These are phyloP conservation scores for Chrysanthemum lavandulifolium DNA, from an alignment of 129 eudicot species.

Conservation along the genomic window DNA sequence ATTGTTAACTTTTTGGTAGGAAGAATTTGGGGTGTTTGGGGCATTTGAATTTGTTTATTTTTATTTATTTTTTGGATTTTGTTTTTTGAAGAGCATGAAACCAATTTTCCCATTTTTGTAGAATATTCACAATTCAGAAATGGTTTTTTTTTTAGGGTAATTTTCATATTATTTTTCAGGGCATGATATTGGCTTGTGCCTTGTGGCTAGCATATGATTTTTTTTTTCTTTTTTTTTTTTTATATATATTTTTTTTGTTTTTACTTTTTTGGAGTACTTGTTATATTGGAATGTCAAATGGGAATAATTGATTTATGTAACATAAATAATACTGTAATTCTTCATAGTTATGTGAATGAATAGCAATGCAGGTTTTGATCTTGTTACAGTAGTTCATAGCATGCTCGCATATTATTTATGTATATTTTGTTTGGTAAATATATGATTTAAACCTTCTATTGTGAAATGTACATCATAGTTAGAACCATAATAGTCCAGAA, in stretches of 20 bases:
- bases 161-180: too few species aligned
- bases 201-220: conserved; percentile 7
- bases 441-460: too few species aligned
- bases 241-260: too few species aligned
- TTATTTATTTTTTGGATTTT: not conserved
- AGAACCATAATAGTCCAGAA: too few species aligned
- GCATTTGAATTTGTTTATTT: conserved; percentile 16
- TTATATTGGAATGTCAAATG: not conserved
- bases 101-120: conserved; percentile 26
- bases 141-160: conserved; percentile 5
- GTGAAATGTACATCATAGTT: too few species aligned
- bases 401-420: too few species aligned
- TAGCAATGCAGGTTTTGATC: not conserved
- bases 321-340: too few species aligned
- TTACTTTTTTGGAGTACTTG: not conserved
- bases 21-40: conserved; percentile 64
- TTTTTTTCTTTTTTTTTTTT: not conserved
- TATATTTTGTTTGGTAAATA: too few species aligned
- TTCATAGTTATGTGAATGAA: not conserved
- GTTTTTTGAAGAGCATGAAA: conserved; percentile 22
- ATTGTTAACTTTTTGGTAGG: conserved; percentile 49
- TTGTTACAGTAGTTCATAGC: too few species aligned
- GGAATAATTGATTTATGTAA: not conserved
- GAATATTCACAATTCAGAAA: not conserved
- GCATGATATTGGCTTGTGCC: not conserved